Evolutionary conservation across 345 rosid species (phyloP).

Genomic region (Eucalyptus polyanthemos): DNA sequence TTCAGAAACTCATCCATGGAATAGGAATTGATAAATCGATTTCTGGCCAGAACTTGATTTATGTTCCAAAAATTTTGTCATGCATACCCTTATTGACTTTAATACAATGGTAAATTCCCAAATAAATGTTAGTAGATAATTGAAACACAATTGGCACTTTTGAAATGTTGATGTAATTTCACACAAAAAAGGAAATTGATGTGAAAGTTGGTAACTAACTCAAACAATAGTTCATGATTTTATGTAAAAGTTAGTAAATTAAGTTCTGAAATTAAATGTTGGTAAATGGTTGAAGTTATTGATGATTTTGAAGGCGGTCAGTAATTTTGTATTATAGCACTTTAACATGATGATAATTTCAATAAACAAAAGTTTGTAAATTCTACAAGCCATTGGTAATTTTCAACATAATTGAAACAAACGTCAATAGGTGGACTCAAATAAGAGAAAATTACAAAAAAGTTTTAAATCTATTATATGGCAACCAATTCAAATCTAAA

Average conservation of each 20-base stretch:
- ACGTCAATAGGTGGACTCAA: not conserved
- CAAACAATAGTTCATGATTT: not conserved
- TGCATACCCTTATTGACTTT: not conserved
- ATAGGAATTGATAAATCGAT: too few relatives aligned
- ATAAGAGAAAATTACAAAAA: not conserved
- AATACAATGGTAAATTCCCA: not conserved
- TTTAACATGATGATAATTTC: not conserved
- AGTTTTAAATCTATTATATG: not conserved
- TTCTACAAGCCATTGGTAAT: not conserved
- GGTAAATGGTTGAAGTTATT: not conserved
- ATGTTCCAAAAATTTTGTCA: too few relatives aligned
- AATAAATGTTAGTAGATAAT: not conserved
- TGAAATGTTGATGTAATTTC: not conserved
- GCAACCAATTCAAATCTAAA: fast-evolving
- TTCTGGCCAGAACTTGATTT: too few relatives aligned
- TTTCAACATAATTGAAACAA: not conserved
- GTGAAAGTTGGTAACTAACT: not conserved
- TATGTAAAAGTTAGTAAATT: not conserved
- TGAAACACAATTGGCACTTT: not conserved
- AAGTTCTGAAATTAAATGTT: not conserved
- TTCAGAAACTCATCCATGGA: too few relatives aligned
- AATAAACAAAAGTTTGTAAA: not conserved
- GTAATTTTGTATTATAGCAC: not conserved
- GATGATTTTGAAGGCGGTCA: not conserved
- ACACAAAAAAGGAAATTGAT: not conserved